Evolutionary conservation across 352 stramenopile genomes (phyloP), one percentile per base, ranked within the genome.

Genomic region (Phytophthora quininea): DNA sequence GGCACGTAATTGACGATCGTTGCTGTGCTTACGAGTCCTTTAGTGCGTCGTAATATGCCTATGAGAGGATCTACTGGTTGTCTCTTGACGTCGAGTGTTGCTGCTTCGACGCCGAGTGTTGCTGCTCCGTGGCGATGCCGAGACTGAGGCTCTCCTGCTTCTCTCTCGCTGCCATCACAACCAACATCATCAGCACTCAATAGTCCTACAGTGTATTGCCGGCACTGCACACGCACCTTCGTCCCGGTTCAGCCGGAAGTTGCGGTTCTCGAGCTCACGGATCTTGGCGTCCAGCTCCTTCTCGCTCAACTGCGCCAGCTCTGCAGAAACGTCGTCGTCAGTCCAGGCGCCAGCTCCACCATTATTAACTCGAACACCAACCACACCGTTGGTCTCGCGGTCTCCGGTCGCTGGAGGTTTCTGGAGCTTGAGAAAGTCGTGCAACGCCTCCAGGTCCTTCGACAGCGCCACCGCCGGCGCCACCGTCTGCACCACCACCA

Each of bases 211-310:
- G n/a, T n/a, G n/a, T n/a, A n/a, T n/a, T n/a, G n/a, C n/a, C n/a
- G n/a, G n/a, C n/a, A n/a, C n/a, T n/a, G n/a, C n/a, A n/a, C 38
- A 48, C 70, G 46, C 32, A 91, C 84, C 80, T 87, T 93, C 86
- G 27, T 93, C 86, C 24, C 91, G 75, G 56, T 93, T 91, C 11
- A 93, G 77, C 3, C 83, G 73, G 58, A 93, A 93, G 62, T 93
- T 92, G 76, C 80, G 89, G 61, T 93, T 93, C 62, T 91, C 80
- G 8, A 93, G 81, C 64, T 92, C 86, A n/a, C 86, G 81, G 43
- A 89, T 80, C 56, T 88, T 88, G 48, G 69, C 67, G 6, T 92
- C 86, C 29, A 93, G 62, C 37, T 89, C 78, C 62, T 93, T 92
- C 49, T 91, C 79, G 45, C 58, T 82, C 65, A 90, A 43, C 30